These are phyloP conservation scores for Stylonectria norvegica DNA, from an alignment of 2,329 filamentous ascomycete species.

Conservation along the genomic window DNA sequence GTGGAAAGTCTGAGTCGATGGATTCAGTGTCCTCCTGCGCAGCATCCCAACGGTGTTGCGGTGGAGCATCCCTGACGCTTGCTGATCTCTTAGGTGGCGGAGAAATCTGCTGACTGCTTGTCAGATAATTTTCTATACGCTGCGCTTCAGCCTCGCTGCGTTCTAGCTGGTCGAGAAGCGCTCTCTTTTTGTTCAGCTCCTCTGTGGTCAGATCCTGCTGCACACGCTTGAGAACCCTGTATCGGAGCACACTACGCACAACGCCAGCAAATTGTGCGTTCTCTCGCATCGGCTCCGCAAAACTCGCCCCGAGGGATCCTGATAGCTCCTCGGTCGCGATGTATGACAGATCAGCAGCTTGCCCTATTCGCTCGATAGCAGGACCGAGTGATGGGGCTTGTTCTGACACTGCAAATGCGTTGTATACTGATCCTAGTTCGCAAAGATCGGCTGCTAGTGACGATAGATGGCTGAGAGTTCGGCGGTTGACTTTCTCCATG, in stretches of 20 bases:
- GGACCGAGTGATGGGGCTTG: constrained; percentile 82
- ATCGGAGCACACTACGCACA: constrained; percentile 82
- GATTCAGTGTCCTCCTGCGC: constrained; percentile 76
- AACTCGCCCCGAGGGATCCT: constrained; percentile 81
- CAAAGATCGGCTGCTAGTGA: constrained; percentile 82
- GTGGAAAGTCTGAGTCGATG: constrained; percentile 94
- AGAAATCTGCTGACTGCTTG: constrained; percentile 61
- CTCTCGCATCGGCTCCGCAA: constrained; percentile 96
- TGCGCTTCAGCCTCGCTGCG: constrained; percentile 88
- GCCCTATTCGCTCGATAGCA: constrained; percentile 90
- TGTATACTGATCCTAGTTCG: constrained; percentile 92
- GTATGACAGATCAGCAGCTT: constrained; percentile 93
- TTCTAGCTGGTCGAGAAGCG: constrained; percentile 83
- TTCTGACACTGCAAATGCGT: constrained; percentile 93
- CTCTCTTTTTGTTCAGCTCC: constrained; percentile 82
- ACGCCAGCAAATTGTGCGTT: constrained; percentile 96
- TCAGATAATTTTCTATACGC: constrained; percentile 90
- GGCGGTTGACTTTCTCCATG: constrained; percentile 94
- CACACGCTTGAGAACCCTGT: constrained; percentile 87
- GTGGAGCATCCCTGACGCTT: constrained; percentile 49
- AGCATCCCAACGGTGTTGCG: constrained; percentile 52
- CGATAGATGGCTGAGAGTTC: constrained; percentile 81
- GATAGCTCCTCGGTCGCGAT: constrained; percentile 93
- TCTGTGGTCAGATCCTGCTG: constrained; percentile 97
- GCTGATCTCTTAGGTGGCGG: constrained; percentile 65